Conservation (phyloP, 768 basidiomycete genomes). For the Calocera cornea region DNA sequence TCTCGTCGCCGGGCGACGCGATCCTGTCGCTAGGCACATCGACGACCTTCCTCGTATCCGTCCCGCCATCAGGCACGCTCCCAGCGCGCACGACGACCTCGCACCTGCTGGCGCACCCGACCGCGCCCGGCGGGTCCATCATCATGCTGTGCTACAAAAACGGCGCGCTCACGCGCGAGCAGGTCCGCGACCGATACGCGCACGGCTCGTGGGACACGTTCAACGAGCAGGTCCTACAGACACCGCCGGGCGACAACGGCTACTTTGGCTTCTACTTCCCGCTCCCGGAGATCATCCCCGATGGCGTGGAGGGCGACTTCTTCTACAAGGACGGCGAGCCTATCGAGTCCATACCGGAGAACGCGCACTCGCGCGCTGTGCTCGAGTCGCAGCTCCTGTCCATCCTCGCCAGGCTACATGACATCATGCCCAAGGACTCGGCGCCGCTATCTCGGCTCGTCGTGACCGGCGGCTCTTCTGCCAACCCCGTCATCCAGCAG, state of each 20-base stretch:
- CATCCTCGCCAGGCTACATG: conserved; percentile 55
- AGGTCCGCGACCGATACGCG: conserved; percentile 54
- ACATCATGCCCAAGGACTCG: conserved; percentile 44
- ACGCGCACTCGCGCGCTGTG: conserved; percentile 57
- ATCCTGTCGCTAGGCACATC: conserved; percentile 79
- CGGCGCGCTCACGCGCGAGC: conserved; percentile 67
- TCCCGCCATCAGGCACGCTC: conserved; percentile 44
- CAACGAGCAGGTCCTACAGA: conserved; percentile 46
- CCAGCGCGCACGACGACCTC: conserved; percentile 62
- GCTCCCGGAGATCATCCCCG: conserved; percentile 77
- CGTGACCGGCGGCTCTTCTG: conserved; percentile 65
- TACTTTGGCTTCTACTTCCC: conserved; percentile 67
- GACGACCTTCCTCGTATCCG: conserved; percentile 69
- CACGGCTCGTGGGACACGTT: conserved; percentile 50
- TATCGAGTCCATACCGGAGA: conserved; percentile 27
- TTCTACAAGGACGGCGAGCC: conserved; percentile 35
- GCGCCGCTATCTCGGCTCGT: conserved; percentile 53
- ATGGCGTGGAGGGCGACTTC: conserved; percentile 57
- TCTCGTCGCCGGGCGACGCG: conserved; percentile 66
- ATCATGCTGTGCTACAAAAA: conserved; percentile 91
- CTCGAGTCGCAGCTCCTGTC: conserved; percentile 77
- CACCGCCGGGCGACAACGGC: conserved; percentile 45
- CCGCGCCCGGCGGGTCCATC: conserved; percentile 46
- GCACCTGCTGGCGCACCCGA: conserved; percentile 61
- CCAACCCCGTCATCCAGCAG: conserved; percentile 58